Evolutionary conservation across 2,329 filamentous ascomycete genomes (phyloP).

Genomic region (Elsinoe australis): DNA sequence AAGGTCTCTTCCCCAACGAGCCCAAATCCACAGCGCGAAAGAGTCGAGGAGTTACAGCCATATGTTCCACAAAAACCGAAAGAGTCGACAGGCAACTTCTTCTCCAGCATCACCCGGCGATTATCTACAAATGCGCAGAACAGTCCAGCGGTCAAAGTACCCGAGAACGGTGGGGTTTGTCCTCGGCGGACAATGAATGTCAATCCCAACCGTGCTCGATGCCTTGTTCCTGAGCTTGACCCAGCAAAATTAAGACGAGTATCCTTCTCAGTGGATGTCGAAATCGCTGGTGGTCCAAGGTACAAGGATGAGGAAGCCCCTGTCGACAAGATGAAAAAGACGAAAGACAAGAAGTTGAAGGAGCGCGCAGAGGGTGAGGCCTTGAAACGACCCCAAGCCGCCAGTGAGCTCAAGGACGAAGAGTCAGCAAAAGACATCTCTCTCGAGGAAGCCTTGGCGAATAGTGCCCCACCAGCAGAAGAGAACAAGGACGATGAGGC

Average conservation of each 20-base stretch:
- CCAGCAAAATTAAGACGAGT: conserved; percentile 76
- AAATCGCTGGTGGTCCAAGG: conserved; percentile 81
- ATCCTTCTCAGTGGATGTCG: conserved; percentile 93
- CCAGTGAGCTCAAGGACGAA: conserved; percentile 51
- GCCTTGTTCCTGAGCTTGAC: conserved; percentile 69
- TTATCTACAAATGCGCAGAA: conserved; percentile 56
- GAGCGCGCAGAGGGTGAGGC: conserved; percentile 69
- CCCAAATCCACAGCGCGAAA: conserved; percentile 47
- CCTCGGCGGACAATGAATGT: conserved; percentile 78
- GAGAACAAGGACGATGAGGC: conserved; percentile 32
- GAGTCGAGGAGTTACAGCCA: conserved; percentile 41
- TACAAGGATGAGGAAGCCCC: conserved; percentile 51
- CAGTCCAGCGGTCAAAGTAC: conserved; percentile 42
- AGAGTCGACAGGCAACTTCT: conserved; percentile 58
- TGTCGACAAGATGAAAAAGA: conserved; percentile 45
- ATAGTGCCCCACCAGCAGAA: conserved; percentile 34
- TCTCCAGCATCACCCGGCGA: conserved; percentile 73
- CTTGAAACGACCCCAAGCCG: conserved; percentile 57
- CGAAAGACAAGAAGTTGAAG: conserved; percentile 53
- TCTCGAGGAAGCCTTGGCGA: conserved; percentile 34
- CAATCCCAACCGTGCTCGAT: conserved; percentile 70
- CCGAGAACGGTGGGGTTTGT: conserved; percentile 61
- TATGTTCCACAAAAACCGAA: conserved; percentile 70
- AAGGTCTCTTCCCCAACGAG: conserved; percentile 35
- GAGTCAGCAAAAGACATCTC: conserved; percentile 30